Base-by-base conservation (phyloP, 108 stramenopile species). In the Discostella stelligeroides region DNA sequence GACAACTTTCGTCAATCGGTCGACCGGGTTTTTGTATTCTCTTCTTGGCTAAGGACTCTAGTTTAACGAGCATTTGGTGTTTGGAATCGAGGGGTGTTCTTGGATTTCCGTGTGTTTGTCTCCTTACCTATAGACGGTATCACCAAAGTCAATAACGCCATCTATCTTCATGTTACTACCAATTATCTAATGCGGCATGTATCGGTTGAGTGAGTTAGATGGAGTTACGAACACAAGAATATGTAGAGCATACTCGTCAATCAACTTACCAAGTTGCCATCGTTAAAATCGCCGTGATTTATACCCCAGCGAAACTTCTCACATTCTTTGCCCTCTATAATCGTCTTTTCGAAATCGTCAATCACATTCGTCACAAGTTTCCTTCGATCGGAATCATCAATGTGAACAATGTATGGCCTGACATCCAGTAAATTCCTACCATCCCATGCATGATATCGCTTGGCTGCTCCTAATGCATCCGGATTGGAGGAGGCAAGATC, bases 61-160 rank as follows among this genome's bases (percentile, higher is more conserved):
- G 92, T 91, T 83, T 76, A 72, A 84, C 46, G 74, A 88, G 84
- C 81, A 48, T 30, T 63, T 56, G 17, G 40, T 39, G 2, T 39
- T 20, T 38, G 30, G 25, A 21, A 48, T 29, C 61, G 24, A 23
- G 10, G n/a, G n/a, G 1, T 28, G 0, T 21, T 23, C 21, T 34
- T 38, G 23, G 21, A n/a, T n/a, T n/a, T n/a, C n/a, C n/a, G n/a
- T 24, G 18, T 27, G 14, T 47, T 37, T 37, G 0, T 11, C 20
- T 21, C 66, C 95, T 66, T 81, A 93, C 92, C 88, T 96, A 68
- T 87, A 68, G 9, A 91, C 84, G 56, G 88, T 82, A 81, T 96
- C 95, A 13, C 95, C 95, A 83, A 93, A 96, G 74, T 96, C 95
- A 71, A 96, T 93, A 0, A 89, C 91, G 11, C 95, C 95, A 34